Evolutionary conservation across 352 stramenopile species (phyloP), one percentile per base, ranked within the genome.

Genomic region (Pythium insidiosum): DNA sequence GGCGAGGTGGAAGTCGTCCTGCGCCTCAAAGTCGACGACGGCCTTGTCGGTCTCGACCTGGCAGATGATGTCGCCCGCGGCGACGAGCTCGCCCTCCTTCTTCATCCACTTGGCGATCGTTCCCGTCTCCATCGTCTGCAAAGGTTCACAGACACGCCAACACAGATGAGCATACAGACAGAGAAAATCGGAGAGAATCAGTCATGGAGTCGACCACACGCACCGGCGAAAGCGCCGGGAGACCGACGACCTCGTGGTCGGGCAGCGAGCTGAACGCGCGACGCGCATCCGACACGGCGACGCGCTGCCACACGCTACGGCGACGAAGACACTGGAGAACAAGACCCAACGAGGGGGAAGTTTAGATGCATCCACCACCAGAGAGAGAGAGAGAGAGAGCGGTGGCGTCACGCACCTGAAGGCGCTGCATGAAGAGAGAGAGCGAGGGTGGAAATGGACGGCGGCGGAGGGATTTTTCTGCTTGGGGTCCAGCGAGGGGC

Each of bases 41-140:
- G 96, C 95, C 72, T 99, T 98, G 72, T 99, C 96, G 10, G 96
- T 99, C 73, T 99, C 95, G 46, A 99, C 87, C 45, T 97, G 76
- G 55, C 86, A 96, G 30, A 98, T 72, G 29, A 97, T 76, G 57
- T 97, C 89, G 7, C 95, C 94, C 1, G 94, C 84, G 19, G 58
- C 63, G 58, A 98, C 95, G 16, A 61, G 58, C n/a, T 97, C 84
- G 33, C 94, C 95, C 54, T 96, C 87, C 52, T 72, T 58, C 58
- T 87, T 88, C 58, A 94, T 91, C 94, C 95, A 98, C 66, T 92
- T 84, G 33, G 92, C 82, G 52, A 99, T 96, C 24, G 76, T 96
- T 33, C 96, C 96, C 6, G 78, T 71, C 64, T 96, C 82, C 96
- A 99, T 99, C 3, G 96, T 99, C 60, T 75, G 36, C n/a, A n/a